phyloP scores from a whole-genome alignment of 305 asterid species.

The Fraxinus baroniana region DNA sequence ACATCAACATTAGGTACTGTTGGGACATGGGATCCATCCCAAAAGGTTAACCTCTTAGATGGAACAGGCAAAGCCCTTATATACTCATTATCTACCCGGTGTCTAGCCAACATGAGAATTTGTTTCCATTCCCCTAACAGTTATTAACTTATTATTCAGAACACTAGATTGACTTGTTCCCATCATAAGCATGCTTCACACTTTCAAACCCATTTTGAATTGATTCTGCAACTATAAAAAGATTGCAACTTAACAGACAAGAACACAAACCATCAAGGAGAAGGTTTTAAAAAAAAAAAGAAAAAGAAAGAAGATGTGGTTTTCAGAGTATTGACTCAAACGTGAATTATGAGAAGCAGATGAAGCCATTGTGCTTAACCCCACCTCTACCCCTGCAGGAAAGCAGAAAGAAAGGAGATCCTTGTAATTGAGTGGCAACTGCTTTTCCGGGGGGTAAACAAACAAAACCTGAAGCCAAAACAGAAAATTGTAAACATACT shows the following conservation, averaged over 20 bases:
- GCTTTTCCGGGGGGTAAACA: conserved; percentile 98
- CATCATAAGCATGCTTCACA: not conserved
- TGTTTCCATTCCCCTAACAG: not conserved
- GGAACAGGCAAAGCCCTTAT: not conserved
- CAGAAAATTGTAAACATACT: conserved; percentile 6
- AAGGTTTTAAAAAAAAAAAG: not conserved
- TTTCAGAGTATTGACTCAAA: not conserved
- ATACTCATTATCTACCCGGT: not conserved
- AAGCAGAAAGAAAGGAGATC: conserved; percentile 98
- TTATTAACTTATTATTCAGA: not conserved
- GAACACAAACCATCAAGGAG: not conserved
- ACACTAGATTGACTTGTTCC: not conserved
- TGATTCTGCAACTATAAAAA: not conserved
- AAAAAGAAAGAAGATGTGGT: not conserved
- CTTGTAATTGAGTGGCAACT: conserved; percentile 87
- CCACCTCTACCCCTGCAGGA: conserved; percentile 95
- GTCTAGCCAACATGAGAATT: not conserved
- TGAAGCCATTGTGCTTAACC: conserved; percentile 23
- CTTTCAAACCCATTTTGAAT: not conserved
- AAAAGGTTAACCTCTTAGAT: not conserved
- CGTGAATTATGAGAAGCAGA: conserved; percentile 4
- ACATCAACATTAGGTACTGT: not conserved
- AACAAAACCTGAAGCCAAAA: conserved; percentile 75
- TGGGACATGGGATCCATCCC: not conserved
- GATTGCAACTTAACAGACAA: not conserved